Evolutionary conservation across 148 eudicot genomes (phyloP).

Genomic region (Fagopyrum esculentum): DNA sequence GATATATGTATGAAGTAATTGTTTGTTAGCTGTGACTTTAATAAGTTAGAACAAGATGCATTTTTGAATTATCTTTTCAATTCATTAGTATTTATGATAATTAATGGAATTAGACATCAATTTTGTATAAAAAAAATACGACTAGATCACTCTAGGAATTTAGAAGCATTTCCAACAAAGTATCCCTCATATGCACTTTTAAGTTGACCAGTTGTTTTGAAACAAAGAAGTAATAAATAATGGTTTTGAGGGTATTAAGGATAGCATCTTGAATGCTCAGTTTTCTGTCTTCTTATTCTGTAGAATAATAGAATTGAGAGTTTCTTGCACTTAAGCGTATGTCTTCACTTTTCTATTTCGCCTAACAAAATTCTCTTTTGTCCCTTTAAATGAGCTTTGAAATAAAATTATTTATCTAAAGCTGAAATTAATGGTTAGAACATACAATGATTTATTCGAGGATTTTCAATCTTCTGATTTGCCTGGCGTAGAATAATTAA

Average conservation of each 20-base stretch:
- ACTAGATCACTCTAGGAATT: neutral
- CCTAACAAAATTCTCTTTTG: constrained; percentile 8
- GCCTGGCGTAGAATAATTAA: neutral
- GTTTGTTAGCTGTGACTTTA: neutral
- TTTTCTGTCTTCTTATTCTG: constrained; percentile 2
- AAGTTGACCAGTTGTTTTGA: neutral
- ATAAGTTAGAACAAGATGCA: neutral
- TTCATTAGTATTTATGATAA: neutral
- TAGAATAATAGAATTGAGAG: neutral
- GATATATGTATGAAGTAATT: neutral
- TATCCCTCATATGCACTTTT: no score
- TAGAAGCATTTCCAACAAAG: neutral
- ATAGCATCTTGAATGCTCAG: no score
- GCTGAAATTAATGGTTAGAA: constrained; percentile 12
- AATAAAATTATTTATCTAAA: constrained; percentile 7
- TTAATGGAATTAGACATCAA: neutral
- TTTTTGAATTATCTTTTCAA: neutral
- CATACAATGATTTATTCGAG: neutral
- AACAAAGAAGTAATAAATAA: neutral
- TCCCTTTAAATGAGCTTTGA: constrained; percentile 10
- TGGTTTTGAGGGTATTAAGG: neutral
- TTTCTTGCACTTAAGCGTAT: neutral
- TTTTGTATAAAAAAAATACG: neutral
- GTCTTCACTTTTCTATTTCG: neutral
- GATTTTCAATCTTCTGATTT: neutral